Base-by-base conservation (phyloP, 129 eudicot species). In the Lonicera japonica region DNA sequence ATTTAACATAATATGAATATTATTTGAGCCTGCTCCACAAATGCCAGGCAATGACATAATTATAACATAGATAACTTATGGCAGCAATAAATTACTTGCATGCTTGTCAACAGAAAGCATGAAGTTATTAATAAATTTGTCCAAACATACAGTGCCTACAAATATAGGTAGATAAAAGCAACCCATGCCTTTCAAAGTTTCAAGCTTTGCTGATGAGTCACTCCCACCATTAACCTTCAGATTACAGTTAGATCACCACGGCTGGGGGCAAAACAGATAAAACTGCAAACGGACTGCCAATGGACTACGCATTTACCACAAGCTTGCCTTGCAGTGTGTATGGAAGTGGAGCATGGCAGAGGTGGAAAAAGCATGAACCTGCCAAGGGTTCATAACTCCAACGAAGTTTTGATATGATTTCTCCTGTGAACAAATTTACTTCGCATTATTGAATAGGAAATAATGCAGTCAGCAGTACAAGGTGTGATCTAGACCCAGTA, bases 271-370 rank as follows among this genome's bases (percentile, higher is more conserved):
- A 16, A 50, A 43, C 16, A 8, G 50, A n/a, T 10, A 8, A 43
- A 43, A 66, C 25, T 38, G 70, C 19, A 29, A 60, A 62, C 63
- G 23, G 48, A 60, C 64, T 51, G 36, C 76, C 79, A 46, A 67
- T 36, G 64, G 72, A 61, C 16, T 46, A 64, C 53, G 71, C 71
- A 72, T 39, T 67, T 39, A 46, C 75, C 70, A 69, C 68, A 64
- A 65, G 69, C 53, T 53, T 54, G 64, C 54, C 58, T 57, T 40
- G 68, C n/a, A 29, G 36, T 56, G 64, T 45, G 54, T 54, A 57
- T 19, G 17, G 40, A 60, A 47, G 73, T 76, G 54, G 61, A 60
- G 43, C 61, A 68, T 59, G 39, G 63, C 67, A 17, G 50, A 66
- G 74, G 54, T 39, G 82, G 70, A 65, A 55, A 53, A 66, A 29